These are phyloP conservation scores for Tremella yokohamensis DNA, from an alignment of 768 basidiomycete genomes.

Conservation along the genomic window DNA sequence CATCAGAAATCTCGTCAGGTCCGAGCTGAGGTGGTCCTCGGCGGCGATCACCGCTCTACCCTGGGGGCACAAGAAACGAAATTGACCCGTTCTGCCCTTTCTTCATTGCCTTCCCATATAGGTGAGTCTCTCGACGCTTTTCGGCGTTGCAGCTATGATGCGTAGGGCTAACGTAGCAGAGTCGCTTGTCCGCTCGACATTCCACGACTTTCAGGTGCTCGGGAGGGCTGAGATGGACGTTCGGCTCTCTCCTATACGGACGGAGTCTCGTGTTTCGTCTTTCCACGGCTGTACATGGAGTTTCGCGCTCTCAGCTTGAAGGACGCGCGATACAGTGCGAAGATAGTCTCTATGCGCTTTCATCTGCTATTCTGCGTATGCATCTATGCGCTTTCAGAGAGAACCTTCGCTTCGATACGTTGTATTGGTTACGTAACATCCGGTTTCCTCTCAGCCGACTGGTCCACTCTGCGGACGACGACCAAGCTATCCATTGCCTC, in stretches of 20 bases:
- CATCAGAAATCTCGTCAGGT: not conserved
- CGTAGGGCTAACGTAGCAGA: conserved; percentile 20
- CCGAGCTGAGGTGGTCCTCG: too few relatives aligned
- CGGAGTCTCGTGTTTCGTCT: conserved; percentile 26
- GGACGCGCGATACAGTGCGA: conserved; percentile 13
- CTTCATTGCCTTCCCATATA: conserved; percentile 29
- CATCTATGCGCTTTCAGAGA: not conserved
- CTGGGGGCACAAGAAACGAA: not conserved
- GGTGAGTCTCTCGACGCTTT: conserved; percentile 14
- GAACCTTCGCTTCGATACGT: too few relatives aligned
- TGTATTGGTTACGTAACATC: too few relatives aligned
- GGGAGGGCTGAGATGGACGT: conserved; percentile 29
- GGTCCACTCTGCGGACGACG: too few relatives aligned
- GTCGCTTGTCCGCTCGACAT: conserved; percentile 33
- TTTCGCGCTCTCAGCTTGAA: conserved; percentile 5
- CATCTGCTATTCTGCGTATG: not conserved
- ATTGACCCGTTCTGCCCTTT: conserved; percentile 4
- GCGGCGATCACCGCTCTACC: too few relatives aligned
- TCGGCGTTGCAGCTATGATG: too few relatives aligned
- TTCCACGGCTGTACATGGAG: conserved; percentile 7
- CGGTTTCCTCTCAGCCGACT: too few relatives aligned
- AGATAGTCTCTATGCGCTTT: not conserved
- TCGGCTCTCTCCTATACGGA: conserved; percentile 23
- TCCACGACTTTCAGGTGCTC: conserved; percentile 36
- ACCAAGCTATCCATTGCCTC: too few relatives aligned